Evolutionary conservation across 2,329 filamentous ascomycete species (phyloP), one percentile per base, ranked within the genome.

Genomic region (Diaporthe velutina): DNA sequence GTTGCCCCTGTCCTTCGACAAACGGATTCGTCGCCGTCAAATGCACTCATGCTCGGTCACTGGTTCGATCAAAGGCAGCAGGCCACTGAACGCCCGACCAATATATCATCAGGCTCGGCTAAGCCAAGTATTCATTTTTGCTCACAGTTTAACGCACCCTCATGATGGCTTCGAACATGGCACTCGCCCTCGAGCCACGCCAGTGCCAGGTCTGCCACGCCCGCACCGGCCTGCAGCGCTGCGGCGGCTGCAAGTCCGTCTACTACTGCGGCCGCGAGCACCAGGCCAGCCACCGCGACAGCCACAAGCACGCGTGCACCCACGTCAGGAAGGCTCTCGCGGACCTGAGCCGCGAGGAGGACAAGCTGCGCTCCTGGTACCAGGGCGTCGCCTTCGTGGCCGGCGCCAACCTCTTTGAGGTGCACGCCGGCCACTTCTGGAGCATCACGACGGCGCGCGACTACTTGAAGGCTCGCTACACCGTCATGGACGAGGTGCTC

Each of bases 401-500:
- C n/a, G n/a, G n/a, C n/a, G 50, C 58, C 35, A 67, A 79, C 60
- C 42, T 77, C n/a, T 84, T 84, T 72, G 77, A 81, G 22, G 80
- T 76, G 12, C n/a, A 71, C 17, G 80, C 82, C 8, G 83, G 83
- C 8, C 54, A 77, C 5, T 85, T 86, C 77, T 84, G 81, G 80
- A 77, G 74, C 2, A 76, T 82, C 10, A 0, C 45, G 2, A 76
- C 73, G 6, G 85, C 84, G 12, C 80, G 80, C 40, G 72, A 77
- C 67, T 86, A 85, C 79, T 85, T 86, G 83, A 73, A 71, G 25
- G 80, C 82, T 2, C 82, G 82, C 33, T 79, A 77, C 42, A 76
- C 58, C 0, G 74, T 81, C 15, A 78, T 80, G 22, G 73, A 82
- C 42, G 76, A 78, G 3, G 74, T 85, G 40, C 74, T 79, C n/a